phyloP scores from a whole-genome alignment of 768 basidiomycete species.

The Trametes cinnabarina region DNA sequence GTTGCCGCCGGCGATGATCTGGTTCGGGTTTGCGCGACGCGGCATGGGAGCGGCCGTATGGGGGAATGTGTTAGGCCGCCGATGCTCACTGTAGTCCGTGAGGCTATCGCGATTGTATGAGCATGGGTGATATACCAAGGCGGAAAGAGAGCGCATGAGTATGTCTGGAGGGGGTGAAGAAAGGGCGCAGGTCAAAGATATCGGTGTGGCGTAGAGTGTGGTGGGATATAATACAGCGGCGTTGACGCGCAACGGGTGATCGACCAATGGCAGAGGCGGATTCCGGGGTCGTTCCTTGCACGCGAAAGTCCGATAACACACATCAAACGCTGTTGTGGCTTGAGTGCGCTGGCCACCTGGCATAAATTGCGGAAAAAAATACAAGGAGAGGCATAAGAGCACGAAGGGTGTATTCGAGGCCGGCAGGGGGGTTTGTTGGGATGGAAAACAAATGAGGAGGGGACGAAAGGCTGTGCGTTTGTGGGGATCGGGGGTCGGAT shows the following conservation, averaged over 20 bases:
- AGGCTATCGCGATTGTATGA: no score
- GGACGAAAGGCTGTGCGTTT: constrained; percentile 20
- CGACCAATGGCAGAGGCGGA: constrained; percentile 11
- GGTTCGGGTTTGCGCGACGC: neutral
- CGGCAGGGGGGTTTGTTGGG: constrained; percentile 2
- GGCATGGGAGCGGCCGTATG: no score
- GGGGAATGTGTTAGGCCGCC: no score
- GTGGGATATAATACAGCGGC: neutral
- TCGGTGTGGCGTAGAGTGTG: neutral
- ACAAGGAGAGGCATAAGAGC: neutral
- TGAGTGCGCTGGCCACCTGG: constrained; percentile 14
- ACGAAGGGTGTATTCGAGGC: neutral
- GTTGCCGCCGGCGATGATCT: constrained; percentile 9
- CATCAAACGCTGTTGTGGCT: constrained; percentile 22
- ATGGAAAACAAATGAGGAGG: neutral
- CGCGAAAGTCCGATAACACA: constrained; percentile 20
- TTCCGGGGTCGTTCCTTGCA: constrained; percentile 18
- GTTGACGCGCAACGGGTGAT: neutral
- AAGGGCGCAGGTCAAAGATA: neutral
- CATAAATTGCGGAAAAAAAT: constrained; percentile 9
- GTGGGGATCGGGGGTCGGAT: constrained; percentile 24
- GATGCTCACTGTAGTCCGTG: no score
- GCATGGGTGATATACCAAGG: no score
- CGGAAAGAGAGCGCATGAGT: neutral
- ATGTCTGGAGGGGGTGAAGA: neutral